Conservation (phyloP, 257 asterid genomes). For the Solanum piurae region DNA sequence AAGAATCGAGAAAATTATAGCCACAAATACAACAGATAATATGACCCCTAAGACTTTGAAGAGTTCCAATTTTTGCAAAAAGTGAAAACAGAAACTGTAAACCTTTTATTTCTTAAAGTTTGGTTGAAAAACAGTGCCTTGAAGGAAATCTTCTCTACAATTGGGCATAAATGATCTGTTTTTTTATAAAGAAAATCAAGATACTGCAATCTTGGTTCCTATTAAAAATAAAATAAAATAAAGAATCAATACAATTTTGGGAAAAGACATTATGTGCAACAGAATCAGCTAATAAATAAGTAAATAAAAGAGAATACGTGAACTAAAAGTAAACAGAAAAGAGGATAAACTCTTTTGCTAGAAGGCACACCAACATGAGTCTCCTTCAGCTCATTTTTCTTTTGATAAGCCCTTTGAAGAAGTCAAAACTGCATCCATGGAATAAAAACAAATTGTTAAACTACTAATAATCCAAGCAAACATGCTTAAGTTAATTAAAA, state of each 20-base stretch:
- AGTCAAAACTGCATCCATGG: slow-evolving; percentile 65
- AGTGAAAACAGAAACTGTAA: neutral
- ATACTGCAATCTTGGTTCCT: neutral
- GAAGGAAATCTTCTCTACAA: no score
- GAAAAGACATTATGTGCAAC: neutral
- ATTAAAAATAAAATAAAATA: neutral
- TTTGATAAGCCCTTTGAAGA: slow-evolving; percentile 73
- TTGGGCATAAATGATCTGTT: neutral
- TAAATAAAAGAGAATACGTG: neutral
- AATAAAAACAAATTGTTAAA: neutral
- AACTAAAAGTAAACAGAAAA: neutral
- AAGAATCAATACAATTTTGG: neutral
- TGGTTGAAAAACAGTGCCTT: neutral
- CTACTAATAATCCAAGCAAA: neutral
- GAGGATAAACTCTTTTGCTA: neutral
- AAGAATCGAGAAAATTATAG: no score
- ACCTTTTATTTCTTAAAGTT: neutral
- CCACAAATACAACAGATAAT: neutral
- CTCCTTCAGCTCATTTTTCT: slow-evolving; percentile 43
- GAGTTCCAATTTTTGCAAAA: neutral
- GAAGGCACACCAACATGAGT: neutral
- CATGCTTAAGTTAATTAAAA: neutral
- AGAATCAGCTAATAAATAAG: neutral
- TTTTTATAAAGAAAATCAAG: neutral
- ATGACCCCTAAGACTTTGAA: neutral